These are phyloP conservation scores for Saposhnikovia divaricata DNA, from an alignment of 129 eudicot genomes.

Conservation along the genomic window DNA sequence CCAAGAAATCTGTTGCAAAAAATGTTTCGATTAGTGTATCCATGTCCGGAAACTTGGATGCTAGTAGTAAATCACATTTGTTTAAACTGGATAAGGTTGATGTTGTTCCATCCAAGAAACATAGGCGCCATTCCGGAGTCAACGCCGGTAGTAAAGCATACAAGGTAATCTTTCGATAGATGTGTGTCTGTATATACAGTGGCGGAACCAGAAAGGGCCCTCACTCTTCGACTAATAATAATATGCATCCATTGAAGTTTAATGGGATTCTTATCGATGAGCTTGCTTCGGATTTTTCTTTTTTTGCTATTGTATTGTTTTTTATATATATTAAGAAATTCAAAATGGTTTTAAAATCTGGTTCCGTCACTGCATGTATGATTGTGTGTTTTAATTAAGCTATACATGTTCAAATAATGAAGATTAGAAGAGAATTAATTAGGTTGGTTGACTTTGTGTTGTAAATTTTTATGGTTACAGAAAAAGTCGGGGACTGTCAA, in stretches of 20 bases:
- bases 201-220: background rate
- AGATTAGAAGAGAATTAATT: background rate
- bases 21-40: conserved; percentile 20
- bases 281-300: too few relatives aligned
- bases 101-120: conserved; percentile 1
- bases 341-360: background rate
- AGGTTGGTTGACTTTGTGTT: background rate
- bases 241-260: too few relatives aligned
- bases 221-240: background rate
- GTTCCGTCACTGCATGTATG: background rate
- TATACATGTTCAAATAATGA: background rate
- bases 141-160: background rate
- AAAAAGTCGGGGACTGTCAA: conserved; percentile 9
- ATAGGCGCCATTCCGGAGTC: conserved; percentile 4
- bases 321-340: too few relatives aligned
- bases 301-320: too few relatives aligned
- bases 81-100: background rate
- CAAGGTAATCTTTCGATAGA: background rate
- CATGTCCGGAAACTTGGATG: background rate
- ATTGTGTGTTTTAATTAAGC: background rate
- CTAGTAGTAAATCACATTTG: background rate
- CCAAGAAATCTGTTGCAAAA: conserved; percentile 22
- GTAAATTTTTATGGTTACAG: background rate
- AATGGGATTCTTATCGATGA: too few relatives aligned
- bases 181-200: background rate